These are phyloP conservation scores for Cubamyces lactineus DNA, from an alignment of 768 basidiomycete species.

Conservation along the genomic window DNA sequence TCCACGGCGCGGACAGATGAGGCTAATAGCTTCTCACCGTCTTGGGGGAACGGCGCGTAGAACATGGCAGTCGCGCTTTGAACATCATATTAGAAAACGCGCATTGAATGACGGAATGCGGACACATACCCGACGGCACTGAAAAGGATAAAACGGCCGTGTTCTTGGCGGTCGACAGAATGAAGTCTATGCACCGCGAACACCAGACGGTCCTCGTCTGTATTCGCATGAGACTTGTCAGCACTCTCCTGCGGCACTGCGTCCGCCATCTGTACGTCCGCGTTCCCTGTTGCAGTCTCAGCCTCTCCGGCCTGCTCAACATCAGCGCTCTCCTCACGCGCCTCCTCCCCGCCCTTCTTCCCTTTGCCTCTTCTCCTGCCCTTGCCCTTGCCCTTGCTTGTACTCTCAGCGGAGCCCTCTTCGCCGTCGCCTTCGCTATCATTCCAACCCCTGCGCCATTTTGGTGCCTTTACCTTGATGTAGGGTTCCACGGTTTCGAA, in stretches of 20 bases:
- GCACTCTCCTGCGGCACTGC: conserved; percentile 17
- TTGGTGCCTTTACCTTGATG: conserved; percentile 42
- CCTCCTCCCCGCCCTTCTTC: conserved; percentile 20
- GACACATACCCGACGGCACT: conserved; percentile 65
- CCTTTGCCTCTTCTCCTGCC: conserved; percentile 22
- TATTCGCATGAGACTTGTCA: background rate
- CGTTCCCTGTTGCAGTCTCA: conserved; percentile 34
- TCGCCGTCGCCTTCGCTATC: conserved; percentile 32
- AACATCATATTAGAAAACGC: background rate
- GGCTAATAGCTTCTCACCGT: conserved; percentile 6
- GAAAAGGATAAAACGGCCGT: conserved; percentile 56
- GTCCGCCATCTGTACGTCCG: conserved; percentile 31
- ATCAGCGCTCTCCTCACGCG: conserved; percentile 38
- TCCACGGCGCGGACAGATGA: conserved; percentile 41
- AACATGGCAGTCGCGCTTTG: conserved; percentile 72
- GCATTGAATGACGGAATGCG: background rate
- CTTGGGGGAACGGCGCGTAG: conserved; percentile 39
- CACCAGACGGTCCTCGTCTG: conserved; percentile 35
- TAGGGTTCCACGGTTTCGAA: conserved; percentile 40
- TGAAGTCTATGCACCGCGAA: conserved; percentile 63
- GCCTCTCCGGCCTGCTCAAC: conserved; percentile 29
- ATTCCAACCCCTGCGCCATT: conserved; percentile 33
- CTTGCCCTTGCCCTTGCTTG: conserved; percentile 27
- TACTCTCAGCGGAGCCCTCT: conserved; percentile 25
- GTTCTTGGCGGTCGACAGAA: conserved; percentile 43